Evolutionary conservation across 176 grass and related monocot genomes (phyloP).

Genomic region (Tuctoria greenei): DNA sequence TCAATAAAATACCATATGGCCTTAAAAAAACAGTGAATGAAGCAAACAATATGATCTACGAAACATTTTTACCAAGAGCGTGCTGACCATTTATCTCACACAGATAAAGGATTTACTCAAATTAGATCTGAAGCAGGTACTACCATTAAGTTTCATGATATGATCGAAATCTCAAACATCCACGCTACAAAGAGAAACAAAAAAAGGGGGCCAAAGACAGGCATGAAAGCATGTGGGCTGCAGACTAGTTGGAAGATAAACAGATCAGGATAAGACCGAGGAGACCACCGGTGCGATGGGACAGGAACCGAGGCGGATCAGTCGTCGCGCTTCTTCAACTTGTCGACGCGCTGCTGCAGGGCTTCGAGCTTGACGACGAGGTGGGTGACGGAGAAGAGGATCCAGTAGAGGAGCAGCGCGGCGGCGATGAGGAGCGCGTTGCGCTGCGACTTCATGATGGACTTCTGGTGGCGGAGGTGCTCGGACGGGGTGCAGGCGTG

Average conservation of each 20-base stretch:
- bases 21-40: no score
- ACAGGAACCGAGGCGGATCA: slow-evolving; percentile 1
- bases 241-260: slow-evolving; percentile 9
- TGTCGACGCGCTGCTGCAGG: slow-evolving; percentile 71
- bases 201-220: background rate
- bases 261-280: background rate
- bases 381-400: slow-evolving; percentile 74
- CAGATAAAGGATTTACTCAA: slow-evolving; percentile 17
- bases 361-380: slow-evolving; percentile 77
- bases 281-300: background rate
- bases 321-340: slow-evolving; percentile 85
- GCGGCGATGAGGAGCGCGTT: slow-evolving; percentile 91
- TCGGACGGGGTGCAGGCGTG: slow-evolving; percentile 80
- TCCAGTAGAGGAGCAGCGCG: slow-evolving; percentile 89
- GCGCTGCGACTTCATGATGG: slow-evolving; percentile 95
- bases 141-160: slow-evolving; percentile 5
- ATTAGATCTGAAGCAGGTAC: slow-evolving; percentile 32
- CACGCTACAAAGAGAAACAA: background rate
- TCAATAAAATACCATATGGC: no score
- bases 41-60: background rate
- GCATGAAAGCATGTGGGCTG: background rate
- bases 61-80: background rate
- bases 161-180: slow-evolving; percentile 22
- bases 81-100: background rate
- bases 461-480: slow-evolving; percentile 96